A percentile compares a stretch with the other conserved stretches of the same genome.
phyloP scores from a whole-genome alignment of 306 rosid genomes.

The Lathyrus oleraceus region DNA sequence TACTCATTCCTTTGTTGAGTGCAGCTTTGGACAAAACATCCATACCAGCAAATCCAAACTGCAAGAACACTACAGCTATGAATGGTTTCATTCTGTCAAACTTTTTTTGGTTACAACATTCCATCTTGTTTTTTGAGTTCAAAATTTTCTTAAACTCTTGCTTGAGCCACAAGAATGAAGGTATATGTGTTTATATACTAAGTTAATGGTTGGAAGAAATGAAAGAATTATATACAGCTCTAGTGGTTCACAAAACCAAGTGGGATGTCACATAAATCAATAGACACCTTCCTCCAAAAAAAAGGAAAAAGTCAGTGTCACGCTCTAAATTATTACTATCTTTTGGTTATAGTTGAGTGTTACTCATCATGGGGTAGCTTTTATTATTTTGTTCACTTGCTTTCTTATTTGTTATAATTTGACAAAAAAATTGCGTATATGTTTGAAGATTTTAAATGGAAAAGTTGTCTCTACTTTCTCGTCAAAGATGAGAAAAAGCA shows the following conservation, averaged over 20 bases:
- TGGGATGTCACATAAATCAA: constrained; percentile 30
- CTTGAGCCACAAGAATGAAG: constrained; percentile 42
- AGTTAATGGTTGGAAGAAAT: neutral
- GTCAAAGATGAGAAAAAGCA: constrained; percentile 12
- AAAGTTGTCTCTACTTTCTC: constrained; percentile 10
- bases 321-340: constrained; percentile 45
- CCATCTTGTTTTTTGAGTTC: constrained; percentile 41
- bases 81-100: constrained; percentile 62
- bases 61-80: constrained; percentile 79
- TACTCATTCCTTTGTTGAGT: constrained; percentile 88
- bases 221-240: neutral
- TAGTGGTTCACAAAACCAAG: constrained; percentile 37
- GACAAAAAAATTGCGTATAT: constrained; percentile 1
- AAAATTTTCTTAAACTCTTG: neutral
- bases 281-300: constrained; percentile 6
- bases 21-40: constrained; percentile 88
- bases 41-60: constrained; percentile 89
- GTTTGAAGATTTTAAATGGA: neutral
- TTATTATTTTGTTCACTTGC: constrained; percentile 30
- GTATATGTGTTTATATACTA: constrained; percentile 33
- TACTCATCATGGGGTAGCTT: constrained; percentile 51
- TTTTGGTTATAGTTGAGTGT: constrained; percentile 43
- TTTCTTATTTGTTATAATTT: neutral
- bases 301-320: constrained; percentile 36
- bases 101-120: neutral